Evolutionary conservation across 257 asterid genomes (phyloP).

Genomic region (Cynanchum wilfordii): DNA sequence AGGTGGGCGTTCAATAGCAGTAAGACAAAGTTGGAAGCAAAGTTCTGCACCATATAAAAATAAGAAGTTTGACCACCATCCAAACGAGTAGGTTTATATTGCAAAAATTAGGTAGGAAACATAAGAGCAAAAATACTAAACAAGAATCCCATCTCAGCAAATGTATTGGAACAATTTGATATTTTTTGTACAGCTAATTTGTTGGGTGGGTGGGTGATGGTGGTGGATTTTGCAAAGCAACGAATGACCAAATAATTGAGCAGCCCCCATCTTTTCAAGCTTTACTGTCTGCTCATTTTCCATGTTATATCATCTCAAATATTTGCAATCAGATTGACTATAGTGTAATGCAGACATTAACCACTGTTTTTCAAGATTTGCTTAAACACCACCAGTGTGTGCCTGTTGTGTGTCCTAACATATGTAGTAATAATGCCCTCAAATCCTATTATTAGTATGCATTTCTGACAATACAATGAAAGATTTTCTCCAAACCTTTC

Average conservation of each 20-base stretch:
- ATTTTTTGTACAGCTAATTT: not conserved
- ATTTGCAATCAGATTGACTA: not conserved
- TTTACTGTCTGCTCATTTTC: not conserved
- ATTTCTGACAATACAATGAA: not conserved
- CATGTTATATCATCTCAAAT: not conserved
- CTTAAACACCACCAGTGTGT: not conserved
- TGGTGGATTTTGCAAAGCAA: not conserved
- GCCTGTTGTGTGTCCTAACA: not conserved
- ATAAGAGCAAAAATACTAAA: not conserved
- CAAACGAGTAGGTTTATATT: no score
- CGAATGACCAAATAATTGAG: not conserved
- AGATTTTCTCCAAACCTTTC: not conserved
- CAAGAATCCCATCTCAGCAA: not conserved
- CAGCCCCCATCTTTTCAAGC: not conserved
- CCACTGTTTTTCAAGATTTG: no score
- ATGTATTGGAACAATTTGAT: not conserved
- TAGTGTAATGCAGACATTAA: not conserved
- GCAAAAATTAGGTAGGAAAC: not conserved
- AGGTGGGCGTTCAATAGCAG: no score
- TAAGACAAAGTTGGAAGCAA: slow-evolving; percentile 10
- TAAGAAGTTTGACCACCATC: no score
- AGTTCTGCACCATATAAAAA: not conserved
- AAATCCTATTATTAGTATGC: not conserved
- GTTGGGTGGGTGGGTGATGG: not conserved
- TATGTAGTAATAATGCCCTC: not conserved